Percentiles rank a stretch among this genome's conserved stretches.
Conservation (phyloP, 257 asterid genomes). For the Solanum neorickii region DNA sequence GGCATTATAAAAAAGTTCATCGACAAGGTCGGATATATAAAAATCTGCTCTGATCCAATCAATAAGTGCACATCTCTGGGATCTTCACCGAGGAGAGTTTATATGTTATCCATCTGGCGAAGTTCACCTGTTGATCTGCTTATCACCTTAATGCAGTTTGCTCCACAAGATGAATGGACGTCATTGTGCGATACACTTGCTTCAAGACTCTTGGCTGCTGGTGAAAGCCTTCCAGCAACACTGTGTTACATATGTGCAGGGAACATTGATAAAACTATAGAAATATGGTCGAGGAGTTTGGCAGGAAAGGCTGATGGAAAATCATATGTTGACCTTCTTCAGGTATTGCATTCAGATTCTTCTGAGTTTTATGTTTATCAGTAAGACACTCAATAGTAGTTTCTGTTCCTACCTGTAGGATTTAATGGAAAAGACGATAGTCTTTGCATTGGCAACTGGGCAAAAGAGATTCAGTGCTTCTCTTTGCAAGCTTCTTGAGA, state of each 20-base stretch:
- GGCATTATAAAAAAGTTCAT: not conserved
- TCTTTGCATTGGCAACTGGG: slow-evolving; percentile 87
- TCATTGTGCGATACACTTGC: slow-evolving; percentile 76
- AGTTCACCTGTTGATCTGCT: slow-evolving; percentile 1
- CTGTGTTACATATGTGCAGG: slow-evolving; percentile 91
- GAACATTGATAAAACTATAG: slow-evolving; percentile 84
- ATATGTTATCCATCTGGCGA: not conserved
- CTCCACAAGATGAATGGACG: slow-evolving; percentile 79
- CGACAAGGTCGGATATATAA: not conserved
- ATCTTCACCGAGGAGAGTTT: not conserved
- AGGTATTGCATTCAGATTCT: slow-evolving; percentile 30
- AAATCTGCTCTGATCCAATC: not conserved
- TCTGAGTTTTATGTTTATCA: not conserved
- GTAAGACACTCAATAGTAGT: slow-evolving; percentile 3
- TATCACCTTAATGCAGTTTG: slow-evolving; percentile 48
- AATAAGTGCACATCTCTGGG: not conserved
- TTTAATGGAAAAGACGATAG: slow-evolving; percentile 92
- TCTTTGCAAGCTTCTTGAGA: slow-evolving; percentile 81
- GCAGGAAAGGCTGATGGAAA: slow-evolving; percentile 60
- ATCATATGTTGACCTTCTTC: slow-evolving; percentile 75
- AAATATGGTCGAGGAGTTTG: slow-evolving; percentile 81
- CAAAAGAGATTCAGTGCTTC: slow-evolving; percentile 84
- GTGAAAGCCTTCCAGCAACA: slow-evolving; percentile 73
- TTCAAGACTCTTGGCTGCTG: slow-evolving; percentile 79
- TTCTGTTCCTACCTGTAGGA: slow-evolving; percentile 35